Conservation (phyloP, 179 eudicot genomes). For the Pouteria campechiana region DNA sequence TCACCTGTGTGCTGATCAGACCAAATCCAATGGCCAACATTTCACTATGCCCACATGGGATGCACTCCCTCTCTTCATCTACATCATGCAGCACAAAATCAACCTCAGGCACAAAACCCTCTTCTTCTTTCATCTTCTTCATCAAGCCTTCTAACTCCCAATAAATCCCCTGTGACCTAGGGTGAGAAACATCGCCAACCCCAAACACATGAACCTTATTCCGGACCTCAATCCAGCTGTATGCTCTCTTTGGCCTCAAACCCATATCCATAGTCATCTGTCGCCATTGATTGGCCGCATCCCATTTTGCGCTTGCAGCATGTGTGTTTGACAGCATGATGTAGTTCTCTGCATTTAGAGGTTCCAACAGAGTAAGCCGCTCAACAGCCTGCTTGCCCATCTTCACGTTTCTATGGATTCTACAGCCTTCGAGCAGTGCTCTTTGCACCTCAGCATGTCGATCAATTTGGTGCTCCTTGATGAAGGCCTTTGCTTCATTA, state of each 20-base stretch:
- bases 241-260: conserved; percentile 42
- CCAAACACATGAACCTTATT: conserved; percentile 72
- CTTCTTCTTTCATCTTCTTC: conserved; percentile 31
- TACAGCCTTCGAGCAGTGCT: conserved; percentile 62
- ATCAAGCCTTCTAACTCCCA: conserved; percentile 30
- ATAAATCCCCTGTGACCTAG: conserved; percentile 44
- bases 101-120: conserved; percentile 11
- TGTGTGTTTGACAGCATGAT: conserved; percentile 38
- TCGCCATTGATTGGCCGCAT: conserved; percentile 31
- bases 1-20: conserved; percentile 29
- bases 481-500: conserved; percentile 38
- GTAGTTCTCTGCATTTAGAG: conserved; percentile 45
- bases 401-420: conserved; percentile 22
- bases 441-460: conserved; percentile 32
- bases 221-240: conserved; percentile 61
- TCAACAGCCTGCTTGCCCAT: conserved; percentile 36
- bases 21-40: conserved; percentile 61
- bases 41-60: conserved; percentile 44
- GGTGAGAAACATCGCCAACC: conserved; percentile 60
- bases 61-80: conserved; percentile 53
- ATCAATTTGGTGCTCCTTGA: conserved; percentile 23
- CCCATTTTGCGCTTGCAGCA: conserved; percentile 36
- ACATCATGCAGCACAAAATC: conserved; percentile 57
- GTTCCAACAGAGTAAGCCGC: conserved; percentile 42
- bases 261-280: conserved; percentile 42